Conservation (phyloP, 257 asterid genomes). For the Echium plantagineum region DNA sequence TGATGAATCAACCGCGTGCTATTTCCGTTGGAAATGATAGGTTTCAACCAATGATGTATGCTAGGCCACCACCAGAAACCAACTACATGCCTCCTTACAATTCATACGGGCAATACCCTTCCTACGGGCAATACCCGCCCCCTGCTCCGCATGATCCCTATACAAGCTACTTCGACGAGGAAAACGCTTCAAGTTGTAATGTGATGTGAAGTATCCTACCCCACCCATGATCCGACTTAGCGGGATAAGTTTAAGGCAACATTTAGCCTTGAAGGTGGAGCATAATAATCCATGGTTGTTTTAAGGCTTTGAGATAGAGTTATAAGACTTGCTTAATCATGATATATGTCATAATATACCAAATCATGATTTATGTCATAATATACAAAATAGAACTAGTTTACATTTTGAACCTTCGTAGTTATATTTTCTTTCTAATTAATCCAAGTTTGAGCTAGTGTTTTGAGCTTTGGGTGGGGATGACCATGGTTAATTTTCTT, state of each 20-base stretch:
- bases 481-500: slow-evolving; percentile 17
- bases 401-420: slow-evolving; percentile 11
- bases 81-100: slow-evolving; percentile 75
- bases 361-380: slow-evolving; percentile 21
- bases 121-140: slow-evolving; percentile 19
- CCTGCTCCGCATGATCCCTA: slow-evolving; percentile 46
- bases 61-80: slow-evolving; percentile 81
- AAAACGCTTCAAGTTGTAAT: slow-evolving; percentile 52
- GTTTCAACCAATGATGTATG: slow-evolving; percentile 97
- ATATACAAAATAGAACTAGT: slow-evolving; percentile 34
- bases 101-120: slow-evolving; percentile 21
- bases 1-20: slow-evolving; percentile 92
- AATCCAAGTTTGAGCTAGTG: slow-evolving; percentile 32
- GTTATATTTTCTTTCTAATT: slow-evolving; percentile 10
- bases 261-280: not conserved
- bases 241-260: not conserved
- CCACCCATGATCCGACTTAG: not conserved
- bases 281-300: not conserved
- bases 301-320: slow-evolving; percentile 11
- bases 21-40: slow-evolving; percentile 79
- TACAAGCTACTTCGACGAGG: slow-evolving; percentile 53
- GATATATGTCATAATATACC: slow-evolving; percentile 37
- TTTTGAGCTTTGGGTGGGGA: slow-evolving; percentile 18
- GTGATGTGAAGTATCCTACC: slow-evolving; percentile 41
- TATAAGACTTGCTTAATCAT: slow-evolving; percentile 14